Evolutionary conservation across 495 filamentous ascomycete species (phyloP).

Genomic region (Bacidia rubella): DNA sequence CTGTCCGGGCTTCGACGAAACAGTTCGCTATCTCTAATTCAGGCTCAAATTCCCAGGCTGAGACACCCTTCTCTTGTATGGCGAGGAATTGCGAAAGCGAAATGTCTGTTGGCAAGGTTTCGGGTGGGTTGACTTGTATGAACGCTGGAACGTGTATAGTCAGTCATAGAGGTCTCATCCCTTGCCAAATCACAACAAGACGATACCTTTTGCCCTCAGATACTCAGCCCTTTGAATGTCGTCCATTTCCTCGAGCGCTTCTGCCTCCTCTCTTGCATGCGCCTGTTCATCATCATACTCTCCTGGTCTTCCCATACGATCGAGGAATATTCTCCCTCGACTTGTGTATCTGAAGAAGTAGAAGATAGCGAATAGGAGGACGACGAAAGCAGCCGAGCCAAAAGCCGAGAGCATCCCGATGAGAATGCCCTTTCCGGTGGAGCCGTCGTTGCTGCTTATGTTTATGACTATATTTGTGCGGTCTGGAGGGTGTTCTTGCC

Average conservation of each 20-base stretch:
- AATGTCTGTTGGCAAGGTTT: slow-evolving; percentile 91
- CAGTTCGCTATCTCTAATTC: slow-evolving; percentile 98
- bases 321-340: slow-evolving; percentile 80
- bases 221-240: slow-evolving; percentile 84
- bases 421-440: slow-evolving; percentile 67
- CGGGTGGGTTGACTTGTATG: slow-evolving; percentile 84
- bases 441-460: slow-evolving; percentile 25
- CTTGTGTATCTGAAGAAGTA: slow-evolving; percentile 91
- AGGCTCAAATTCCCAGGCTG: slow-evolving; percentile 97
- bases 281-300: slow-evolving; percentile 97
- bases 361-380: slow-evolving; percentile 65
- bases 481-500: slow-evolving; percentile 12
- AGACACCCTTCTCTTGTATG: slow-evolving; percentile 97
- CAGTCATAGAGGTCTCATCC: slow-evolving; percentile 1
- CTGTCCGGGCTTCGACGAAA: slow-evolving; percentile 89
- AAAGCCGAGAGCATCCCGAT: slow-evolving; percentile 96
- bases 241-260: slow-evolving; percentile 91
- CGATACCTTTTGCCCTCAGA: slow-evolving; percentile 79
- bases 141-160: slow-evolving; percentile 48
- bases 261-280: slow-evolving; percentile 81
- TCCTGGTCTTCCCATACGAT: slow-evolving; percentile 83
- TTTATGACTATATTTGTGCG: slow-evolving; percentile 18
- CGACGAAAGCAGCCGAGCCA: slow-evolving; percentile 75
- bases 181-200: background rate
- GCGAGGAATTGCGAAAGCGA: slow-evolving; percentile 94